Base-by-base conservation (phyloP, 495 filamentous ascomycete genomes). In the Friedmanniomyces simplex region DNA sequence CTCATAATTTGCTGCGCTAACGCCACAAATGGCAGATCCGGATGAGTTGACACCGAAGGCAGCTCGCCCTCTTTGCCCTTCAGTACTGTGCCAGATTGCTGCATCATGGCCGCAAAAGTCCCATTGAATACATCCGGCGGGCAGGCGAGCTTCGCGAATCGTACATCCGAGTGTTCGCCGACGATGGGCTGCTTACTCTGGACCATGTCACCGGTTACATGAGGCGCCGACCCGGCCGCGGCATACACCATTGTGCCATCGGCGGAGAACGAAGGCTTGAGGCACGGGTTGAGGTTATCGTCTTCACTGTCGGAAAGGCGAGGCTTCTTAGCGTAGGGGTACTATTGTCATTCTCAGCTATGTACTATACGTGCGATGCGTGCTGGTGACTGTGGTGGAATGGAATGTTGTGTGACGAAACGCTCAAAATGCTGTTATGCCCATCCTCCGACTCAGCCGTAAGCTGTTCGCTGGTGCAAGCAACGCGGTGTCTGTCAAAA, bases 201-300 rank as follows among this genome's bases (percentile, higher is more conserved):
- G 32, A 72, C 57, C 16, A 76, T 48, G 21, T 67, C 59, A 39
- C 72, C 70, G 34, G 57, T 47, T 14, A 64, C 39, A 18, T 42
- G 52, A 28, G 50, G 46, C 43, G 63, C 51, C 43, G 66, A 49
- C 59, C 50, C 53, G 21, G 66, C 20, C 50, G 63, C 72, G 1
- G 80, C 76, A 56, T 85, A 89, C 7, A 94, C 73, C 25, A 95
- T 69, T 1, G 79, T 80, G 57, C 88, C 85, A 66, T 82, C 79
- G 1, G 82, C 79, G 25, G 85, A 83, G 88, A 91, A 96, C 50
- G 78, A 82, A 30, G 89, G 87, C 54, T 87, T 87, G 74, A 86
- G 77, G 55, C 77, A 79, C 53, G 77, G 67, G 71, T 85, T 81
- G 65, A 80, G 85, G 45, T 71, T 74, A 67, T 74, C 69, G 45